These are phyloP conservation scores for Rhynchosporium agropyri DNA, from an alignment of 2,329 filamentous ascomycete genomes.

Conservation along the genomic window DNA sequence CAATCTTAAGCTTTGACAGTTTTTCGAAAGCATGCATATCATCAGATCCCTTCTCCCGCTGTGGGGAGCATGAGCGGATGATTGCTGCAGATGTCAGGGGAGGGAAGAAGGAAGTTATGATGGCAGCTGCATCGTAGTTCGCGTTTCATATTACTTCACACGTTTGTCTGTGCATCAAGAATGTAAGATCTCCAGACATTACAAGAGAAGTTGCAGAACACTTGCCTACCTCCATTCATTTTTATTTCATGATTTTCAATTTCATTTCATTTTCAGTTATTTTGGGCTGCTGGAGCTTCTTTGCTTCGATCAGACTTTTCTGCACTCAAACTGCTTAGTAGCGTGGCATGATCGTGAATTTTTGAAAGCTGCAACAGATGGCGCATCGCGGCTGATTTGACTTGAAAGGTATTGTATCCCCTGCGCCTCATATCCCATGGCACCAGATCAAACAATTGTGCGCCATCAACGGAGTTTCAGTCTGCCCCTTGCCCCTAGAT, in stretches of 20 bases:
- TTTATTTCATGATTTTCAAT: background rate
- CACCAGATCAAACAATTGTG: conserved; percentile 26
- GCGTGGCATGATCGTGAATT: background rate
- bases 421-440: conserved; percentile 21
- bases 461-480: conserved; percentile 27
- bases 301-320: background rate
- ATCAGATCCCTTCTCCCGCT: conserved; percentile 18
- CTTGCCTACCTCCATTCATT: background rate
- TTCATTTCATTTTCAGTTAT: background rate
- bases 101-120: conserved; percentile 12
- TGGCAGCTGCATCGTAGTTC: conserved; percentile 14
- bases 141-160: conserved; percentile 24
- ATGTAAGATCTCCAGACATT: background rate
- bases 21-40: conserved; percentile 5
- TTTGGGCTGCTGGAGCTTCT: background rate
- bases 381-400: background rate
- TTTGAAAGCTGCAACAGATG: background rate
- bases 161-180: conserved; percentile 21
- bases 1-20: conserved; percentile 9
- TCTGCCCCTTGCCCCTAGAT: conserved; percentile 7
- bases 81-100: conserved; percentile 22
- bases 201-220: background rate
- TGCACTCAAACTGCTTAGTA: background rate
- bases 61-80: conserved; percentile 14
- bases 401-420: background rate